These are phyloP conservation scores for Triadica sebifera DNA, from an alignment of 345 rosid species.

Conservation along the genomic window DNA sequence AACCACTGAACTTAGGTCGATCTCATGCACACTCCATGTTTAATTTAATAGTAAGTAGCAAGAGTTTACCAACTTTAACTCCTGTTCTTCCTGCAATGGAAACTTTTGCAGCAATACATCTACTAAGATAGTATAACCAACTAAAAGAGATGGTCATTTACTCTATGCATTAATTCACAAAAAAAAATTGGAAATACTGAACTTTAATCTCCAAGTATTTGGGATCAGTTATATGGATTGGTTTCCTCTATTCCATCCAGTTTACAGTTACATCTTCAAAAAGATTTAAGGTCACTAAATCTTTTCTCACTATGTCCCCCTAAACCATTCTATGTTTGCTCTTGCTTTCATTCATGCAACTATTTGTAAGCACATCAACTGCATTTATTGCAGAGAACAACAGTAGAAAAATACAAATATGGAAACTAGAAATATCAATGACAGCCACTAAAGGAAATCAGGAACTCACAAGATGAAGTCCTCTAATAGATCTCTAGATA, in stretches of 20 bases:
- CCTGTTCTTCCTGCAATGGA: background rate
- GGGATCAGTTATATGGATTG: background rate
- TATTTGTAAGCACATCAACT: too few species aligned
- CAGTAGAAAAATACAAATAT: background rate
- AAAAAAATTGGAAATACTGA: background rate
- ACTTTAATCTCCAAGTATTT: background rate
- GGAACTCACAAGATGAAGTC: conserved; percentile 72
- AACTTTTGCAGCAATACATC: background rate
- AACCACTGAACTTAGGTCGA: background rate
- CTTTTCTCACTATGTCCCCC: too few species aligned
- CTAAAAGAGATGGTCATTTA: background rate
- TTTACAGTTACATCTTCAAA: background rate
- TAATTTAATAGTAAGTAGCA: background rate
- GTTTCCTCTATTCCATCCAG: background rate
- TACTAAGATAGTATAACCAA: background rate
- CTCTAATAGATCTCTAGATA: conserved; percentile 78
- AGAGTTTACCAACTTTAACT: background rate
- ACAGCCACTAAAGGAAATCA: background rate
- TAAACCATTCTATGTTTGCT: too few species aligned
- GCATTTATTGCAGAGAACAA: background rate
- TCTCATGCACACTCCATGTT: background rate
- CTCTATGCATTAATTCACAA: background rate
- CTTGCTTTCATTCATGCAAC: too few species aligned
- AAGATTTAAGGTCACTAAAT: background rate
- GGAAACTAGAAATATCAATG: background rate